Base-by-base conservation (phyloP, 2,329 filamentous ascomycete genomes). In the Fusarium setosum region DNA sequence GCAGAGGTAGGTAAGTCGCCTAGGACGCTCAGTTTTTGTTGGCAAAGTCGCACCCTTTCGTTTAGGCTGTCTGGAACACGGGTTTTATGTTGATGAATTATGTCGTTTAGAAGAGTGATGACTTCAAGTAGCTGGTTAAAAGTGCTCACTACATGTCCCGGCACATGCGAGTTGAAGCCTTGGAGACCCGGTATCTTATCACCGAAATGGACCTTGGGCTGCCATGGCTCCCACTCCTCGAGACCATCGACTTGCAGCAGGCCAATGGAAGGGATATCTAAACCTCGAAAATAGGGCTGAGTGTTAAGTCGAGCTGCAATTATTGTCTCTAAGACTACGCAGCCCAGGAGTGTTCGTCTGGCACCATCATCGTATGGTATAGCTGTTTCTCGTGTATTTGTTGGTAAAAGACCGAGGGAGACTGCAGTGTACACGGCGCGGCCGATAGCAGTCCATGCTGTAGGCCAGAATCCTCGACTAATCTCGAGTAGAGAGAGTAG, bases 151-250 rank as follows among this genome's bases (percentile, higher is more conserved):
- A 59, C 49, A 17, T 51, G 59, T 12, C 55, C 59, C 11, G 59
- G 59, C 8, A n/a, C 35, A 18, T 59, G 59, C n/a, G n/a, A n/a
- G n/a, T n/a, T n/a, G n/a, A n/a, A n/a, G n/a, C n/a, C n/a, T n/a
- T n/a, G n/a, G n/a, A n/a, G n/a, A n/a, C n/a, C n/a, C n/a, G n/a
- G n/a, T n/a, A n/a, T n/a, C n/a, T n/a, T 37, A 15, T 26, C 17
- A 12, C 23, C 20, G 4, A 59, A 13, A 7, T 21, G 55, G 9
- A 48, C 31, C n/a, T 48, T 34, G 29, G 49, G 55, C 20, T 62
- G 59, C 59, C 59, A 62, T 11, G 55, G 55, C 13, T 62, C 59
- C 59, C 59, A 62, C 15, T 62, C 59, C 20, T 62, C 59, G n/a
- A 62, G 58, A 3, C 56, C 55, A 2, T 62, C 55, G 5, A 45